Conservation (phyloP, 495 filamentous ascomycete species). For the Letharia lupina region DNA sequence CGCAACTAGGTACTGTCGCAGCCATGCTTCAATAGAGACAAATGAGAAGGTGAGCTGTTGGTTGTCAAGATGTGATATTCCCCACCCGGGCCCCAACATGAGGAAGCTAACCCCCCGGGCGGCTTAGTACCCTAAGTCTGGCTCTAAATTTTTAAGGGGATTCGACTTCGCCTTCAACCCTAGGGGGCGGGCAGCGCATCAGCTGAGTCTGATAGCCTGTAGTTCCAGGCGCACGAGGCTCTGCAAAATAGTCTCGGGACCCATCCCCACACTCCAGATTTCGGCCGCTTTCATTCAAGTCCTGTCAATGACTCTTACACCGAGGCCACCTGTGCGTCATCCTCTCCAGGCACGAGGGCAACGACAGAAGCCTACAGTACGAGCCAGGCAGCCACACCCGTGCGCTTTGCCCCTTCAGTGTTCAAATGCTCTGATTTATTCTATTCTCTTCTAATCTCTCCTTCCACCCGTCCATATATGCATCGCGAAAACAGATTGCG, state of each 20-base stretch:
- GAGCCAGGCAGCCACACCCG: slow-evolving; percentile 8
- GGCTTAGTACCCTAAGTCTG: slow-evolving; percentile 4
- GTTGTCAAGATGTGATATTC: too few species aligned
- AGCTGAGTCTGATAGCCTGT: not conserved
- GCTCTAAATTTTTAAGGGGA: not conserved
- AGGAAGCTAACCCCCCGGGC: not conserved
- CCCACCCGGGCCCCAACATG: too few species aligned
- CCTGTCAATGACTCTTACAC: slow-evolving; percentile 5
- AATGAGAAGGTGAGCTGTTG: not conserved
- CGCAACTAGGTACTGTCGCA: not conserved
- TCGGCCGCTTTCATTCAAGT: not conserved
- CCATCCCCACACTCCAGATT: not conserved
- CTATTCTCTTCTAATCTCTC: not conserved
- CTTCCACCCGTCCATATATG: slow-evolving; percentile 4
- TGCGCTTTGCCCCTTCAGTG: not conserved
- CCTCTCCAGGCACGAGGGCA: slow-evolving; percentile 15
- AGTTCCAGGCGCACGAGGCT: slow-evolving; percentile 7
- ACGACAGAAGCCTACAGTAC: not conserved
- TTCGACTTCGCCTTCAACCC: not conserved
- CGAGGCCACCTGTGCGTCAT: not conserved
- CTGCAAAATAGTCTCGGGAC: slow-evolving; percentile 12
- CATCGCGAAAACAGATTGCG: not conserved
- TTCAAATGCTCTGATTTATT: not conserved
- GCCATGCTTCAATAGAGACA: not conserved
- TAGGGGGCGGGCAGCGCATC: slow-evolving; percentile 4